Base-by-base conservation (phyloP, 2,329 filamentous ascomycete genomes). In the Aspergillus piperis region DNA sequence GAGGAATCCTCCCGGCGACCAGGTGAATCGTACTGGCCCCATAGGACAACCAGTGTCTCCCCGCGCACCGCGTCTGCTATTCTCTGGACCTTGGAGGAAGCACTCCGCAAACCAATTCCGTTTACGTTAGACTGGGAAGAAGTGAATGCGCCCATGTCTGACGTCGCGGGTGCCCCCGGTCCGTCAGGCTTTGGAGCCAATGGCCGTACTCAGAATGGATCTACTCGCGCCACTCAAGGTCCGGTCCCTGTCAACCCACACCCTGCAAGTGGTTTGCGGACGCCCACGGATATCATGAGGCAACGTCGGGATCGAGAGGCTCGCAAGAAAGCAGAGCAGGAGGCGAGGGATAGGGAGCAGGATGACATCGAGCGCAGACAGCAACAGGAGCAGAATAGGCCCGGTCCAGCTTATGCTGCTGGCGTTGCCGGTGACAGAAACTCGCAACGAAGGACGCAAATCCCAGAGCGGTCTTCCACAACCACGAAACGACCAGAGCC, bases 121-220 rank as follows among this genome's bases (percentile, higher is more conserved):
- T 96, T 98, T 78, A 96, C 92, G 8, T 84, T 90, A 23, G 92
- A 96, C 77, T 80, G 88, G 68, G 84, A 88, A 62, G 95, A 99
- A 82, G 91, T 96, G 81, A 90, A 91, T 84, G 91, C 93, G 68
- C 86, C 87, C 71, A 98, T 99, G 93, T 90, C 93, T 68, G 93
- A 96, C 75, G 83, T 96, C 69, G 83, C 86, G 71, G 85, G 86
- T 72, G 81, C 82, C 70, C 80, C 82, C 65, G 81, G 83, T 68
- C 77, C 75, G 54, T 60, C 72, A 61, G 72, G 71, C 58, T 66
- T 74, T 57, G 68, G 68, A 72, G 85, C 84, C 66, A 84, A 84
- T 73, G 83, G 80, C 62, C 82, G 84, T 68, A 77, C 80, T 48
- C 80, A 80, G 68, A 86, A 87, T 81, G 86, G 85, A 65, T 81